Evolutionary conservation across 139 green algal species (phyloP).

Genomic region (Coelastrella sp.): DNA sequence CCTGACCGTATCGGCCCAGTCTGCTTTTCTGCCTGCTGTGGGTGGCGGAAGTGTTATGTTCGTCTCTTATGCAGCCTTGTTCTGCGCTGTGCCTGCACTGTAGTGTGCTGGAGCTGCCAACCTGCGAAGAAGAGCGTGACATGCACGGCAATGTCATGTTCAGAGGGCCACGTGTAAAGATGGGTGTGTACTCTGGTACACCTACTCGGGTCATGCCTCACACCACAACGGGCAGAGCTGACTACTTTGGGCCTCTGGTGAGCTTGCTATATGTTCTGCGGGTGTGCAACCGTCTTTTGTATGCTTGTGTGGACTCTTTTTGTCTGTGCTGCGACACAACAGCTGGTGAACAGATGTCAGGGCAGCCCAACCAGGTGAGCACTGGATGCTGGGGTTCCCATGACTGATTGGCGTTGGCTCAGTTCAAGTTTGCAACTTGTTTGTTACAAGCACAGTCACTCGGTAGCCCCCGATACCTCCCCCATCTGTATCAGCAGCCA

Average conservation of each 20-base stretch:
- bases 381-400: no score
- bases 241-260: conserved; percentile 65
- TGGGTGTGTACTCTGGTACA: conserved; percentile 73
- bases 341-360: no score
- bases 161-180: conserved; percentile 68
- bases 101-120: conserved; percentile 47
- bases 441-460: no score
- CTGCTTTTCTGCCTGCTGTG: no score
- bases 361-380: no score
- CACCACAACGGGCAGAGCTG: conserved; percentile 68
- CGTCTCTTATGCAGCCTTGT: not conserved
- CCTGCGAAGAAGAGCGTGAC: conserved; percentile 43
- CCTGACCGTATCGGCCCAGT: no score
- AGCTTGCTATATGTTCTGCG: not conserved
- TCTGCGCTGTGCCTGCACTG: not conserved
- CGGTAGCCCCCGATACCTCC: no score
- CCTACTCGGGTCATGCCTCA: conserved; percentile 68
- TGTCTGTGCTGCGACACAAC: no score
- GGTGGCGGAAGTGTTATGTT: no score
- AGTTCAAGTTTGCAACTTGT: no score
- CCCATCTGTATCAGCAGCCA: no score
- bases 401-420: no score
- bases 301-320: not conserved
- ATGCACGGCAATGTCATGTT: conserved; percentile 59
- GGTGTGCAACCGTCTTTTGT: not conserved